Percentiles rank a stretch among this genome's conserved stretches.
phyloP scores from a whole-genome alignment of 345 rosid genomes.

The Corchorus olitorius region DNA sequence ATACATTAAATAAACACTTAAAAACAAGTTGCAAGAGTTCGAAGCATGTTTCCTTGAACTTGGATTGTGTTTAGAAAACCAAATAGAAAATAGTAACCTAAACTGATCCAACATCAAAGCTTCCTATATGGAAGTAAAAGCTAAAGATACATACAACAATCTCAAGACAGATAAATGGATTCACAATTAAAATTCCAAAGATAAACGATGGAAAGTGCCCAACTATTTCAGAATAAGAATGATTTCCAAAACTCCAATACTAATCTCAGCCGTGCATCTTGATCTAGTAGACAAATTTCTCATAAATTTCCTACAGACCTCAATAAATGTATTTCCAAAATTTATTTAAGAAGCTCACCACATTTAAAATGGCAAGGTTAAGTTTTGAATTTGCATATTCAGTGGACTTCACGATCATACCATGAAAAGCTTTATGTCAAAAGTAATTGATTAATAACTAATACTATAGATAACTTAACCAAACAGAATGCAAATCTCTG shows the following conservation, averaged over 20 bases:
- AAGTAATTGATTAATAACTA: slow-evolving; percentile 1
- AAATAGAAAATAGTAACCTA: neutral
- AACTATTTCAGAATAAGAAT: neutral
- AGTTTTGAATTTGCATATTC: neutral
- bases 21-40: neutral
- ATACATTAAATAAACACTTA: neutral
- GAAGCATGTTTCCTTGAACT: slow-evolving; percentile 15
- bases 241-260: neutral
- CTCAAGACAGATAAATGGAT: neutral
- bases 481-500: neutral
- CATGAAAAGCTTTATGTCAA: neutral
- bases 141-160: neutral
- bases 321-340: neutral
- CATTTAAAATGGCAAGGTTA: neutral
- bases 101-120: neutral
- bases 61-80: neutral
- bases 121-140: neutral
- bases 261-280: neutral
- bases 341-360: neutral
- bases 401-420: neutral
- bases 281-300: neutral
- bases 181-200: slow-evolving; percentile 1
- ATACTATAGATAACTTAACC: neutral
- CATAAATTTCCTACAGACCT: neutral
- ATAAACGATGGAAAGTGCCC: neutral